A percentile compares a stretch with the other conserved stretches of the same genome.
These are phyloP conservation scores for Marasmius tenuissimus DNA, from an alignment of 1,284 basidiomycete genomes.

Conservation along the genomic window DNA sequence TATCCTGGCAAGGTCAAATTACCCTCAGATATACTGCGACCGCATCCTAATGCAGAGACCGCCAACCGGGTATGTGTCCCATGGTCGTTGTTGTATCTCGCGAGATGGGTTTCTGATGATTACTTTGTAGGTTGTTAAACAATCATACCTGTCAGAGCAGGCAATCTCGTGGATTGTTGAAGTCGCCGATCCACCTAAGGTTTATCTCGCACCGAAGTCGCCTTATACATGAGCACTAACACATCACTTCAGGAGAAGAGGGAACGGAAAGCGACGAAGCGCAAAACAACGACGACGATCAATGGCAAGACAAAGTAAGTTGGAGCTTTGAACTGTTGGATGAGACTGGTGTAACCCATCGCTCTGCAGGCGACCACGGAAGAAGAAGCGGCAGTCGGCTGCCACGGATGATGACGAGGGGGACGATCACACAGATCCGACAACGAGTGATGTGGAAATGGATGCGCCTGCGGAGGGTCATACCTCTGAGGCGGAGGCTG, in stretches of 20 bases:
- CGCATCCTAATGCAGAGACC: constrained; percentile 61
- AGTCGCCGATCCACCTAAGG: constrained; percentile 35
- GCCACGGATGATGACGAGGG: constrained; percentile 23
- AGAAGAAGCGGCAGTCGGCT: constrained; percentile 30
- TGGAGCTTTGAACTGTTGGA: not conserved
- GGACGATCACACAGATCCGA: constrained; percentile 17
- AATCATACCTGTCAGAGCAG: constrained; percentile 49
- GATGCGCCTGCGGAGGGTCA: constrained; percentile 18
- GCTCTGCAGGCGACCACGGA: constrained; percentile 29
- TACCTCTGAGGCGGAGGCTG: constrained; percentile 18
- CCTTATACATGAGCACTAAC: not conserved
- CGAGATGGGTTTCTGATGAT: constrained; percentile 51
- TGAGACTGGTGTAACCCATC: constrained; percentile 10
- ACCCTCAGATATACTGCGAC: constrained; percentile 80
- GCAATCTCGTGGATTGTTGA: constrained; percentile 56
- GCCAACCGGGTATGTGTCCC: constrained; percentile 52
- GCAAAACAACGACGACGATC: constrained; percentile 37
- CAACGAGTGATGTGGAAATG: constrained; percentile 26
- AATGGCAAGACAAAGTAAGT: constrained; percentile 43
- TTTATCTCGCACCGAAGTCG: constrained; percentile 10
- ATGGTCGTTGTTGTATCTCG: not conserved
- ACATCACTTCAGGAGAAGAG: constrained; percentile 32
- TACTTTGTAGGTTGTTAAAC: constrained; percentile 44
- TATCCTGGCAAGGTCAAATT: constrained; percentile 83
- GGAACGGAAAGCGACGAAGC: constrained; percentile 36